phyloP scores from a whole-genome alignment of 345 rosid genomes.

The Eucalyptus globulus region DNA sequence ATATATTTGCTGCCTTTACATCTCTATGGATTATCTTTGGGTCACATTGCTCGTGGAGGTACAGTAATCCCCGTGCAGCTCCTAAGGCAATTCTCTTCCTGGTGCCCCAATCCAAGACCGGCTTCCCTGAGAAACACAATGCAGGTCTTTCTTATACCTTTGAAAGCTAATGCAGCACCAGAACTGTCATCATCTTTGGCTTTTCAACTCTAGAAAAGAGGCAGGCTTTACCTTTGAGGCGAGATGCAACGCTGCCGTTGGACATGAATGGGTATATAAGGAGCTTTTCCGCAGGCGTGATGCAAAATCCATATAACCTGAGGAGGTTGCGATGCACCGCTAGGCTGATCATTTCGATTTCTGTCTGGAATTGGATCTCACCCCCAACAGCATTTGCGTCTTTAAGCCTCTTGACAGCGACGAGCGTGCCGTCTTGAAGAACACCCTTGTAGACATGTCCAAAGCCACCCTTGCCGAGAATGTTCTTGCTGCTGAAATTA shows the following conservation, averaged over 20 bases:
- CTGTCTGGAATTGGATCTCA: conserved; percentile 18
- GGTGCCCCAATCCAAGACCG: conserved; percentile 83
- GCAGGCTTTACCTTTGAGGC: conserved; percentile 63
- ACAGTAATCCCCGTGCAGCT: conserved; percentile 84
- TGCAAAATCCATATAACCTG: conserved; percentile 76
- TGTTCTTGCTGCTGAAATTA: conserved; percentile 82
- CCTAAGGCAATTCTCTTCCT: conserved; percentile 92
- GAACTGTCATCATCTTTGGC: neutral
- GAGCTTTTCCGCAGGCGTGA: conserved; percentile 77
- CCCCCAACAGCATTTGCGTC: conserved; percentile 32
- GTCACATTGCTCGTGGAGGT: conserved; percentile 96
- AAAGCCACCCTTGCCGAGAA: conserved; percentile 92
- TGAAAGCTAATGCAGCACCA: neutral
- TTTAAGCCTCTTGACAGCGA: conserved; percentile 92
- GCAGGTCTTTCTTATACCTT: neutral
- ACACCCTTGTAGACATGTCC: conserved; percentile 90
- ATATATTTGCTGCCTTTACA: conserved; percentile 96
- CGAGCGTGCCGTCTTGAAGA: conserved; percentile 66
- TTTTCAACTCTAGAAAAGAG: neutral
- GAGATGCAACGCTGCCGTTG: conserved; percentile 93
- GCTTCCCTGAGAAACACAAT: conserved; percentile 28
- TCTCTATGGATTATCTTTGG: conserved; percentile 97
- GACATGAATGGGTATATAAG: conserved; percentile 95
- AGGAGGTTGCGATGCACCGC: conserved; percentile 95
- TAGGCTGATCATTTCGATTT: conserved; percentile 96